These are phyloP conservation scores for Lactarius sp. DNA, from an alignment of 768 basidiomycete species.

Conservation along the genomic window DNA sequence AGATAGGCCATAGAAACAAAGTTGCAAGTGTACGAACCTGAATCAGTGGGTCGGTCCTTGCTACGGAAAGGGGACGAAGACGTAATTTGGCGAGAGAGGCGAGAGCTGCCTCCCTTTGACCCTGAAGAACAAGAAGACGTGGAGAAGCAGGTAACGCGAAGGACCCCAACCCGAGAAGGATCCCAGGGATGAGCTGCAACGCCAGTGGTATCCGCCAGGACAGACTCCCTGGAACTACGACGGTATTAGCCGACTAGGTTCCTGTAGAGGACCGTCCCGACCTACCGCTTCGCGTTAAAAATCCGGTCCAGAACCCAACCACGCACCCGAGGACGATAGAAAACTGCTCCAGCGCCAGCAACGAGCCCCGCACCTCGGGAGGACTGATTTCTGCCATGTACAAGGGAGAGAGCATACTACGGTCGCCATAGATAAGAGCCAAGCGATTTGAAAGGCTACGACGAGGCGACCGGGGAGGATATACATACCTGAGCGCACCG, in stretches of 20 bases:
- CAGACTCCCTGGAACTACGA: slow-evolving; percentile 50
- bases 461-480: neutral
- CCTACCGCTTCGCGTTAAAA: slow-evolving; percentile 60
- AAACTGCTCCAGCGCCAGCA: slow-evolving; percentile 75
- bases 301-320: slow-evolving; percentile 79
- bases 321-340: slow-evolving; percentile 80
- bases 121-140: slow-evolving; percentile 52
- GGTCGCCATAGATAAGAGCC: neutral
- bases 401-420: slow-evolving; percentile 70
- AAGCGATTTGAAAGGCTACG: slow-evolving; percentile 1
- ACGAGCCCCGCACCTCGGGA: slow-evolving; percentile 72
- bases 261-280: slow-evolving; percentile 10
- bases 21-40: slow-evolving; percentile 35
- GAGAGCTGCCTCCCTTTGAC: slow-evolving; percentile 53
- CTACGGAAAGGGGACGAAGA: slow-evolving; percentile 42
- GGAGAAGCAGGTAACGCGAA: slow-evolving; percentile 59
- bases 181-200: slow-evolving; percentile 64
- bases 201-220: slow-evolving; percentile 79
- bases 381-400: slow-evolving; percentile 86
- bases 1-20: neutral
- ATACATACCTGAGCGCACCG: slow-evolving; percentile 47
- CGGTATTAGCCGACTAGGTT: neutral
- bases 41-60: slow-evolving; percentile 44
- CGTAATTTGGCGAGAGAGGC: slow-evolving; percentile 53
- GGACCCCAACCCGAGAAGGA: slow-evolving; percentile 58